Percentiles rank a stretch among this genome's conserved stretches.
Conservation (phyloP, 345 rosid species). For the Angophora floribunda region DNA sequence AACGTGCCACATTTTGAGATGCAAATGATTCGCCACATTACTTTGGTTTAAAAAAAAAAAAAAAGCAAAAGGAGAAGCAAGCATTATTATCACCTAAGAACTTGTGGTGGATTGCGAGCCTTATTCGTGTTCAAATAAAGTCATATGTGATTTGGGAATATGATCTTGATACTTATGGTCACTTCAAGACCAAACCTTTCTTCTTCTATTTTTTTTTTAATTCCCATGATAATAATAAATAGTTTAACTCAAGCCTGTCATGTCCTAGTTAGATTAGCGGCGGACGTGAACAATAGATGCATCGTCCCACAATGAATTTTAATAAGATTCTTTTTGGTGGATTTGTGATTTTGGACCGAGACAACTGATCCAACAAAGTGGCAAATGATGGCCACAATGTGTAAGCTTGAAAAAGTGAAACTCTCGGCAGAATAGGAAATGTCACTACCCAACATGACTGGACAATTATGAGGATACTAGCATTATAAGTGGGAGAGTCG, state of each 20-base stretch:
- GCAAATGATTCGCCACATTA: too few relatives aligned
- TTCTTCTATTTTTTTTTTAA: too few relatives aligned
- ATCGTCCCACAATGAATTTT: not conserved
- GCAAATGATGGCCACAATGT: fast-evolving
- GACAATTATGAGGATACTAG: not conserved
- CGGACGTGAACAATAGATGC: not conserved
- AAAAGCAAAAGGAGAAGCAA: too few relatives aligned
- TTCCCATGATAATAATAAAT: not conserved
- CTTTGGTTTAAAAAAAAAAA: too few relatives aligned
- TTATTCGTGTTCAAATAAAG: too few relatives aligned
- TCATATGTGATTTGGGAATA: not conserved
- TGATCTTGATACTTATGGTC: fast-evolving
- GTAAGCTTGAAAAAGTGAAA: not conserved
- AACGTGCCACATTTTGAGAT: too few relatives aligned
- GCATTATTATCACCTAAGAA: too few relatives aligned
- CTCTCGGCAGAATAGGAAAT: not conserved
- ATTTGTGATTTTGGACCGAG: not conserved
- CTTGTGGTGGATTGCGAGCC: too few relatives aligned
- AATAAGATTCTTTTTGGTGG: too few relatives aligned
- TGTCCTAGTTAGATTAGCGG: too few relatives aligned
- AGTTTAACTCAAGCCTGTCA: not conserved
- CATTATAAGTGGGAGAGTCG: not conserved
- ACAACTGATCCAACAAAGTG: not conserved
- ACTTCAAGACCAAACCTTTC: not conserved
- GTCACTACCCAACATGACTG: not conserved